phyloP scores from a whole-genome alignment of 805 yeast genomes.

The Candida pini region DNA sequence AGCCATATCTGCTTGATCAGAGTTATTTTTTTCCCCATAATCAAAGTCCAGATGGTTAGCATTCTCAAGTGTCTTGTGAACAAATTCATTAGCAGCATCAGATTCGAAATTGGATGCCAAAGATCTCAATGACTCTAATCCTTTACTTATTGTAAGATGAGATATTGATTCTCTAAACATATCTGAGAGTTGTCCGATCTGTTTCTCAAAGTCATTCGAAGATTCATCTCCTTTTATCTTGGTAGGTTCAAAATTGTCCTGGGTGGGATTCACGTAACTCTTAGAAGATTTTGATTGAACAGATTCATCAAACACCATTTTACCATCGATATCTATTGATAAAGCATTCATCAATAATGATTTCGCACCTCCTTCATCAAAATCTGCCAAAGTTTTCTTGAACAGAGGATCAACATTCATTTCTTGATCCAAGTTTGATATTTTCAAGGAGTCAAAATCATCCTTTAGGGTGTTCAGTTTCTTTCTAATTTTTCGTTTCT shows the following conservation, averaged over 20 bases:
- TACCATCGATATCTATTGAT: slow-evolving; percentile 43
- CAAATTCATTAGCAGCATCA: slow-evolving; percentile 7
- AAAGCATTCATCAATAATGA: slow-evolving; percentile 60
- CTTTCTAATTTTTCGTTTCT: slow-evolving; percentile 18
- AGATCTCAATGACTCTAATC: neutral
- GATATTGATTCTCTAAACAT: too few species aligned
- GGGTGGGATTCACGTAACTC: slow-evolving; percentile 1
- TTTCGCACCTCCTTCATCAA: slow-evolving; percentile 81
- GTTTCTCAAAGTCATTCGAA: neutral
- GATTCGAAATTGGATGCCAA: slow-evolving; percentile 11
- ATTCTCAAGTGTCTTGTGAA: slow-evolving; percentile 3
- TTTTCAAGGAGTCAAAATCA: slow-evolving; percentile 40
- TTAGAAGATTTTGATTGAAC: slow-evolving; percentile 7
- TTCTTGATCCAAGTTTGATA: slow-evolving; percentile 59
- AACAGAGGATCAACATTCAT: slow-evolving; percentile 66
- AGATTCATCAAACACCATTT: slow-evolving; percentile 64
- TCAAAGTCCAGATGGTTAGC: slow-evolving; percentile 4
- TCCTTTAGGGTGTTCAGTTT: slow-evolving; percentile 3
- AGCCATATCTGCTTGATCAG: neutral
- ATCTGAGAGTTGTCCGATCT: too few species aligned
- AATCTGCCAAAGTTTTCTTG: slow-evolving; percentile 68
- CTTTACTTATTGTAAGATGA: slow-evolving; percentile 2
- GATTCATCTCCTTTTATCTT: slow-evolving; percentile 1
- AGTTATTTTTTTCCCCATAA: slow-evolving; percentile 1
- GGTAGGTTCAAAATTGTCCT: neutral